Evolutionary conservation across 495 filamentous ascomycete genomes (phyloP).

Genomic region (Annulohypoxylon maeteangense): DNA sequence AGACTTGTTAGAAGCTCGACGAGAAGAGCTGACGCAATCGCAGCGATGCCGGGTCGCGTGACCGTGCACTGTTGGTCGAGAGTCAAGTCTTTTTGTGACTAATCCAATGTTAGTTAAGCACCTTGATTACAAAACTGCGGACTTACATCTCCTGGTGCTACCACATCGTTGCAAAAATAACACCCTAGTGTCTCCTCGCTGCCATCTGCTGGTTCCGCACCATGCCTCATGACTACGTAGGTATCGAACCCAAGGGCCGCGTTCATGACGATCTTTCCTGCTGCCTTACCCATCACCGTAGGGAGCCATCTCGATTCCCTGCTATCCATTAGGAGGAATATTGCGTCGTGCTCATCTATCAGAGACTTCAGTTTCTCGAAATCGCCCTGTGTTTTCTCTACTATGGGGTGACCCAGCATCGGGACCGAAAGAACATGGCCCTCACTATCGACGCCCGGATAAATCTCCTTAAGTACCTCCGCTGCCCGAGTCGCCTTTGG

Average conservation of each 20-base stretch:
- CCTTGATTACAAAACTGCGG: not conserved
- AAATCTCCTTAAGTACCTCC: conserved; percentile 83
- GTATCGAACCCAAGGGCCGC: conserved; percentile 96
- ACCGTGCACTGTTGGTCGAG: conserved; percentile 99
- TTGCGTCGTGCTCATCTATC: conserved; percentile 87
- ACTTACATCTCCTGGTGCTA: conserved; percentile 92
- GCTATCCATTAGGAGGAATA: conserved; percentile 97
- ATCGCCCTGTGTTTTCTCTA: conserved; percentile 74
- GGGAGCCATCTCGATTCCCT: conserved; percentile 95
- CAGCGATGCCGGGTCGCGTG: conserved; percentile 89
- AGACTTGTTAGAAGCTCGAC: conserved; percentile 90
- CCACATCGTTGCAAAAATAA: conserved; percentile 99
- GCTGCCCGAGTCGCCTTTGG: conserved; percentile 87
- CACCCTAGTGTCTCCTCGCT: conserved; percentile 79
- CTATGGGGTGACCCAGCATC: conserved; percentile 91
- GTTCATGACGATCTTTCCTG: conserved; percentile 95
- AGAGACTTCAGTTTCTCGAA: conserved; percentile 78
- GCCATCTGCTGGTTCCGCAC: conserved; percentile 64
- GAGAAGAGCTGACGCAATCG: conserved; percentile 90
- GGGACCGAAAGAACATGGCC: conserved; percentile 87
- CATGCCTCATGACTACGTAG: conserved; percentile 97
- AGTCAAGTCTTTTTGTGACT: conserved; percentile 93
- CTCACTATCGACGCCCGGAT: conserved; percentile 83
- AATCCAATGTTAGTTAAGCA: conserved; percentile 54
- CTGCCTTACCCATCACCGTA: conserved; percentile 95